Evolutionary conservation across 768 basidiomycete species (phyloP), one percentile per base, ranked within the genome.

Genomic region (Trametes sanguinea): DNA sequence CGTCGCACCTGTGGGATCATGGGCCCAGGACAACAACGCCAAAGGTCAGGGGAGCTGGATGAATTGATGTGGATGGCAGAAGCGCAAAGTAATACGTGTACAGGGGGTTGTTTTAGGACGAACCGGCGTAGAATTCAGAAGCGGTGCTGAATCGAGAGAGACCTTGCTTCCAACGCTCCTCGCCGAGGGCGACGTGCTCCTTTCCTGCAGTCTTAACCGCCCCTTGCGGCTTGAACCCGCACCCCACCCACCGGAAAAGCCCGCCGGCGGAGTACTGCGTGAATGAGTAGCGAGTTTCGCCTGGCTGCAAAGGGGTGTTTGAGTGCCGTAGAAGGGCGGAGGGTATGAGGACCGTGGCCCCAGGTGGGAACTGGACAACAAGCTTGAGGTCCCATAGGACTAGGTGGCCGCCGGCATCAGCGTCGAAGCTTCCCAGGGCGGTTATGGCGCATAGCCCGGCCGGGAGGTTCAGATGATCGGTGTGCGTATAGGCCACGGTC

Each of bases 371-470:
- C 52, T 71, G 68, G 9, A 72, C 54, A 1, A 74, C 51, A 0
- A 75, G 60, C 16, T 64, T 35, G 0, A 72, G 52, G 40, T 73
- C 71, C 62, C 68, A 71, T 0, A 79, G 45, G 0, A 77, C 60
- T 0, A 78, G 44, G 51, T 77, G 75, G 2, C 75, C 76, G 9
- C 76, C 72, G 27, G 48, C 67, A 3, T 6, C 67, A 2, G 55
- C 65, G 51, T 76, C 65, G 56, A 72, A 78, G 2, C 48, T 6
- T 0, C 76, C 76, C 0, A 72, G 52, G 0, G 74, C 67, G 2
- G 63, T 67, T 8, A 78, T 74, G 0, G 67, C 68, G 51, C 76
- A 80, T 62, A 71, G 69, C 0, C 75, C 74, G 43, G 63, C 70
- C 0, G 75, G 65, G 0, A 73, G 54, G 44, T 80, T 80, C 10